Conservation (phyloP, 169 alveolate species). For the Eimeria necatrix region DNA sequence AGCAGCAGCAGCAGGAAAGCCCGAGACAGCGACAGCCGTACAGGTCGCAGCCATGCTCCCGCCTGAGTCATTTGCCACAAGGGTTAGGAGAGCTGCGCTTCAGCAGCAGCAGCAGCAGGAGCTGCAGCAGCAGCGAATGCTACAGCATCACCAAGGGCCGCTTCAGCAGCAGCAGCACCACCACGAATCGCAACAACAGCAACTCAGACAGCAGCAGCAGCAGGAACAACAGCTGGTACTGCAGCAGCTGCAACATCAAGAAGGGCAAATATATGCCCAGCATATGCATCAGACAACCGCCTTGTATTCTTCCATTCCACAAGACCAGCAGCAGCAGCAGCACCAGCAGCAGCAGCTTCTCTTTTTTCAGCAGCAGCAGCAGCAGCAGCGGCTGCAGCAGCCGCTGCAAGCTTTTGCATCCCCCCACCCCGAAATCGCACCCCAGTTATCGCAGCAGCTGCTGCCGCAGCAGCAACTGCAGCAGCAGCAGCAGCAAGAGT, state of each 20-base stretch:
- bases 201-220: background rate
- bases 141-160: background rate
- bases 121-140: background rate
- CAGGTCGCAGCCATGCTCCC: background rate
- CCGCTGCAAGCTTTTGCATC: background rate
- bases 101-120: conserved; percentile 14
- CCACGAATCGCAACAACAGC: background rate
- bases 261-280: background rate
- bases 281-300: background rate
- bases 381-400: conserved; percentile 12
- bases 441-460: conserved; percentile 18
- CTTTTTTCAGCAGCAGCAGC: conserved; percentile 45
- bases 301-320: background rate
- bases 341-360: conserved; percentile 36
- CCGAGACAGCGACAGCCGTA: background rate
- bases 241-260: conserved; percentile 17
- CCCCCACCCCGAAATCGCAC: background rate
- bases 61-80: conserved; percentile 26
- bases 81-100: conserved; percentile 12
- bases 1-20: background rate
- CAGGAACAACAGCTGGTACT: background rate
- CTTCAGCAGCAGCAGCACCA: conserved; percentile 17
- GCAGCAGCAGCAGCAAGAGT: conserved; percentile 50
- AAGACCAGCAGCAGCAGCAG: conserved; percentile 31
- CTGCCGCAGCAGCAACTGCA: conserved; percentile 18